Conservation (phyloP, 352 stramenopile species). For the Globisporangium heterothallicum region DNA sequence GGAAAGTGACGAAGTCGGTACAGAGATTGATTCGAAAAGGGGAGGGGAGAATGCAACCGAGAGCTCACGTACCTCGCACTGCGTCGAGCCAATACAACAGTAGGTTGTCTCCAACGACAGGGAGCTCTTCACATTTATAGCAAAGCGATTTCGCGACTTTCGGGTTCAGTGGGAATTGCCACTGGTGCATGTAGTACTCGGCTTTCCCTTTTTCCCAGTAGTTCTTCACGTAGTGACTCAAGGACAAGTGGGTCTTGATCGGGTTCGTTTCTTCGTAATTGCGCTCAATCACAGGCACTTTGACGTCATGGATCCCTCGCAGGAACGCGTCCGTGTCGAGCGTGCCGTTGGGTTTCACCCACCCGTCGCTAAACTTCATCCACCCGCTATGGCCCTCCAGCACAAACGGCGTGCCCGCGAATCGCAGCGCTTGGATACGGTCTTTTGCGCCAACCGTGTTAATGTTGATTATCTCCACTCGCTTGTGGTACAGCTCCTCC, state of each 20-base stretch:
- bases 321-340: constrained; percentile 58
- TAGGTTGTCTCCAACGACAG: constrained; percentile 90
- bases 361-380: constrained; percentile 61
- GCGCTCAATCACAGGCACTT: constrained; percentile 69
- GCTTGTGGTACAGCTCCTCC: constrained; percentile 59
- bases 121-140: constrained; percentile 83
- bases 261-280: constrained; percentile 77
- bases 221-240: constrained; percentile 77
- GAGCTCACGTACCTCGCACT: constrained; percentile 34
- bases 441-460: constrained; percentile 44
- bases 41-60: not conserved
- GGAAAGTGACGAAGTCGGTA: not conserved
- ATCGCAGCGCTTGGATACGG: constrained; percentile 53
- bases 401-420: constrained; percentile 65
- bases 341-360: constrained; percentile 50
- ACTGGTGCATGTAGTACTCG: constrained; percentile 93
- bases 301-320: constrained; percentile 67
- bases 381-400: constrained; percentile 58
- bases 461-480: constrained; percentile 65
- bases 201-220: constrained; percentile 75
- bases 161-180: constrained; percentile 89
- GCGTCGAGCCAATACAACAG: constrained; percentile 90
- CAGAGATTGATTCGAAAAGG: constrained; percentile 1
- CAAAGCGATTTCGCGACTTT: constrained; percentile 72
- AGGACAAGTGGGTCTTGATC: constrained; percentile 65